A percentile compares a stretch with the other conserved stretches of the same genome.
Evolutionary conservation across 805 yeast species (phyloP).

Genomic region (Lachancea waltii): DNA sequence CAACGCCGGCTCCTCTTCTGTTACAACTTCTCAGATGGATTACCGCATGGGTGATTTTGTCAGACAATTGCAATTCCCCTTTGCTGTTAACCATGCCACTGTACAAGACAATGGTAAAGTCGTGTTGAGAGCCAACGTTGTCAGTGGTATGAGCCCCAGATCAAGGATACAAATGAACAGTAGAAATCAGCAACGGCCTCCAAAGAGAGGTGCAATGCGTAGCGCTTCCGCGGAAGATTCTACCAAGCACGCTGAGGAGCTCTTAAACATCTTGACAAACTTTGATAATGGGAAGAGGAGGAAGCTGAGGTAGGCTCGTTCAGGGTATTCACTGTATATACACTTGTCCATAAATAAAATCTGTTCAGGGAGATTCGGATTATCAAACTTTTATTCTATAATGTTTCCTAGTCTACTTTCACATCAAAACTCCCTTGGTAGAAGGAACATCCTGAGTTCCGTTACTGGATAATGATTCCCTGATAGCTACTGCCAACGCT

Average conservation of each 20-base stretch:
- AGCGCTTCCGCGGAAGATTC: slow-evolving; percentile 13
- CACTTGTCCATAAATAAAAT: slow-evolving; percentile 4
- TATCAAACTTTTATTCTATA: neutral
- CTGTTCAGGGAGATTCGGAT: neutral
- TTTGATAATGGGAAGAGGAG: slow-evolving; percentile 9
- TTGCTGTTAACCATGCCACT: slow-evolving; percentile 35
- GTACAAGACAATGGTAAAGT: slow-evolving; percentile 35
- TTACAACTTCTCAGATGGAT: slow-evolving; percentile 32
- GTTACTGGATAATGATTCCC: slow-evolving; percentile 73
- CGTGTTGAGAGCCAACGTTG: slow-evolving; percentile 17
- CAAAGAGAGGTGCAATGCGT: slow-evolving; percentile 11
- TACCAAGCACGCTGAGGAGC: slow-evolving; percentile 16
- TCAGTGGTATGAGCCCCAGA: slow-evolving; percentile 18
- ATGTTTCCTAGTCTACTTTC: slow-evolving; percentile 12
- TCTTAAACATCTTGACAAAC: slow-evolving; percentile 14
- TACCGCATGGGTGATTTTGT: slow-evolving; percentile 35
- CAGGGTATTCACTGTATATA: neutral
- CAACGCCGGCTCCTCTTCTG: slow-evolving; percentile 27
- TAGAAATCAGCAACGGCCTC: slow-evolving; percentile 17
- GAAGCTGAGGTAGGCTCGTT: slow-evolving; percentile 6
- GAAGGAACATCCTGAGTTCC: slow-evolving; percentile 92
- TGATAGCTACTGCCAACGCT: slow-evolving; percentile 88
- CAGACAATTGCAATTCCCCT: slow-evolving; percentile 41
- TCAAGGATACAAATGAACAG: slow-evolving; percentile 16
- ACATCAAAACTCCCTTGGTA: slow-evolving; percentile 89